Evolutionary conservation across 139 green algal species (phyloP).

Genomic region (Closterium sp.): DNA sequence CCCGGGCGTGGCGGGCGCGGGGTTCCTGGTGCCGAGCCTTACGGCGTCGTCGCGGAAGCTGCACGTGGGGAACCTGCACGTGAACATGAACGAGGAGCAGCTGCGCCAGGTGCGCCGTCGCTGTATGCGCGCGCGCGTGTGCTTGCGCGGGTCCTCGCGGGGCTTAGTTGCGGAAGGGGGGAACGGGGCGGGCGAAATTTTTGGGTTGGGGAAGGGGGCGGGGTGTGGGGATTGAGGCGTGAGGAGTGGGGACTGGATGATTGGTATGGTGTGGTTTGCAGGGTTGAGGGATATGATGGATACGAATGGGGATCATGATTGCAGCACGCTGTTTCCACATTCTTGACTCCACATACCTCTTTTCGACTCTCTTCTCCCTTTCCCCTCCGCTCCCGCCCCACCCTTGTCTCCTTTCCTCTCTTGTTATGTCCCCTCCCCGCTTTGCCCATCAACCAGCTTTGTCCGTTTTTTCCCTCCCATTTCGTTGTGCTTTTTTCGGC

Average conservation of each 20-base stretch:
- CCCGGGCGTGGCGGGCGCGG: conserved; percentile 13
- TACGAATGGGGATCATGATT: not conserved
- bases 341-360: not conserved
- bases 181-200: not conserved
- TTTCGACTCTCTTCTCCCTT: not conserved
- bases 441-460: not conserved
- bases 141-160: not conserved
- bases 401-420: no score
- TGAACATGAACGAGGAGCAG: conserved; percentile 52
- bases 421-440: no score
- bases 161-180: not conserved
- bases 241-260: not conserved
- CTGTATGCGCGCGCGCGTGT: no score
- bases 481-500: not conserved
- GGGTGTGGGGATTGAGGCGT: not conserved
- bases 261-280: not conserved
- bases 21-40: conserved; percentile 6
- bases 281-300: not conserved
- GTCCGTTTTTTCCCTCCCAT: not conserved
- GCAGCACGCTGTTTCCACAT: not conserved
- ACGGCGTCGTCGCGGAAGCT: conserved; percentile 15
- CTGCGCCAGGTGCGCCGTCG: conserved; percentile 19
- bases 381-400: not conserved
- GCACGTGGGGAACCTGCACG: conserved; percentile 59
- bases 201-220: not conserved